Conservation (phyloP, 2,329 filamentous ascomycete species). For the Laburnicola sp. region DNA sequence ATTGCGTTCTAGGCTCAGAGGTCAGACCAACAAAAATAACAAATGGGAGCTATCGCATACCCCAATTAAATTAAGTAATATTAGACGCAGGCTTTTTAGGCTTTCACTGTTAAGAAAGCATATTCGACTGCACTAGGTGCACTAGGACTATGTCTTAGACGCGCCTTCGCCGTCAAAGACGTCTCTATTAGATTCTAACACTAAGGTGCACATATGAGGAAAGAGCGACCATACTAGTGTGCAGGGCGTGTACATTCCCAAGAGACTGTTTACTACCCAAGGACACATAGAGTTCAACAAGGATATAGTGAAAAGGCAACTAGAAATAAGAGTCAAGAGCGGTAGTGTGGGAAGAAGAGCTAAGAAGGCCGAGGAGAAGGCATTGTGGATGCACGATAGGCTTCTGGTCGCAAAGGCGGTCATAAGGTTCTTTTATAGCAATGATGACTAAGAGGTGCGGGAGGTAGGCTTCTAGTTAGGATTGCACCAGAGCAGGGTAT, state of each 20-base stretch:
- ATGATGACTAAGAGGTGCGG: conserved; percentile 30
- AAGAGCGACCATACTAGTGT: conserved; percentile 49
- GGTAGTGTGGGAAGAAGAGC: conserved; percentile 45
- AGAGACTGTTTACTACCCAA: conserved; percentile 52
- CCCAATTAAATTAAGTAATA: conserved; percentile 43
- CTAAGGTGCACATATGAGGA: conserved; percentile 55
- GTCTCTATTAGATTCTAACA: conserved; percentile 31
- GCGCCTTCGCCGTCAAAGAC: conserved; percentile 32
- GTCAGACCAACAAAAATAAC: conserved; percentile 42
- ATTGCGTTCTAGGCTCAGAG: conserved; percentile 47
- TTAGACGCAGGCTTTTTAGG: conserved; percentile 49
- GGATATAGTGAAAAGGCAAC: conserved; percentile 50
- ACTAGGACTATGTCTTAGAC: conserved; percentile 50
- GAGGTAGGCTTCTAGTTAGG: too few species aligned
- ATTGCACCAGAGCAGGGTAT: too few species aligned
- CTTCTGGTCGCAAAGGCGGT: conserved; percentile 33
- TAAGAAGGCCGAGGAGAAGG: conserved; percentile 38
- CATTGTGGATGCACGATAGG: conserved; percentile 38
- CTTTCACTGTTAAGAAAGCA: conserved; percentile 29
- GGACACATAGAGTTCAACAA: conserved; percentile 54
- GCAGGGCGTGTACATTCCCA: conserved; percentile 51
- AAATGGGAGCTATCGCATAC: conserved; percentile 55
- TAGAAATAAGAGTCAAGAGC: conserved; percentile 50
- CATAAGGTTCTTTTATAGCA: conserved; percentile 36
- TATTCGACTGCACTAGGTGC: conserved; percentile 53